Percentiles rank a stretch among this genome's conserved stretches.
Evolutionary conservation across 305 asterid species (phyloP).

Genomic region (Andrographis paniculata): DNA sequence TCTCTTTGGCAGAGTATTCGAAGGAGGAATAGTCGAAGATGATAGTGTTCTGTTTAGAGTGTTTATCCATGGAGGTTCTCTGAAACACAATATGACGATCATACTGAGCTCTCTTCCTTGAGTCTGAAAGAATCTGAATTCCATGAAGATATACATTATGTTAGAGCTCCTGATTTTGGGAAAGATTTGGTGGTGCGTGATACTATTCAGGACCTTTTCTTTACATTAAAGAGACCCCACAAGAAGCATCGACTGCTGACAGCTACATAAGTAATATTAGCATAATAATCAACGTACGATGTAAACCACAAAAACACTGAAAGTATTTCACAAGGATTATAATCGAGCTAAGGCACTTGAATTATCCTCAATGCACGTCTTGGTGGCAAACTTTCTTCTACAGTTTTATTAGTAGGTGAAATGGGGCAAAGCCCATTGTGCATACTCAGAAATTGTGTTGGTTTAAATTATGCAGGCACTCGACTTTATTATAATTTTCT

Average conservation of each 20-base stretch:
- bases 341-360: constrained; percentile 1
- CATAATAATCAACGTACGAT: constrained; percentile 1
- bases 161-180: constrained; percentile 7
- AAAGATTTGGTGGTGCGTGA: constrained; percentile 10
- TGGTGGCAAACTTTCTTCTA: no score
- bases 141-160: constrained; percentile 14
- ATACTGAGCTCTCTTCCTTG: constrained; percentile 72
- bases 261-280: not conserved
- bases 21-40: constrained; percentile 37
- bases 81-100: constrained; percentile 52
- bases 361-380: constrained; percentile 2
- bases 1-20: constrained; percentile 33
- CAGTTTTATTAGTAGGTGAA: no score
- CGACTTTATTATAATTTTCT: no score
- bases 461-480: no score
- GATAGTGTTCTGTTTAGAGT: constrained; percentile 30
- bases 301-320: constrained; percentile 5
- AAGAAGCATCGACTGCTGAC: not conserved
- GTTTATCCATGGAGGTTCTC: constrained; percentile 28
- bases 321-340: not conserved
- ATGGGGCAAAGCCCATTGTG: no score
- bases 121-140: constrained; percentile 76
- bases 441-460: no score
- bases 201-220: constrained; percentile 11
- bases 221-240: constrained; percentile 8